These are phyloP conservation scores for Orychophragmus violaceus DNA, from an alignment of 345 rosid genomes.

Conservation along the genomic window DNA sequence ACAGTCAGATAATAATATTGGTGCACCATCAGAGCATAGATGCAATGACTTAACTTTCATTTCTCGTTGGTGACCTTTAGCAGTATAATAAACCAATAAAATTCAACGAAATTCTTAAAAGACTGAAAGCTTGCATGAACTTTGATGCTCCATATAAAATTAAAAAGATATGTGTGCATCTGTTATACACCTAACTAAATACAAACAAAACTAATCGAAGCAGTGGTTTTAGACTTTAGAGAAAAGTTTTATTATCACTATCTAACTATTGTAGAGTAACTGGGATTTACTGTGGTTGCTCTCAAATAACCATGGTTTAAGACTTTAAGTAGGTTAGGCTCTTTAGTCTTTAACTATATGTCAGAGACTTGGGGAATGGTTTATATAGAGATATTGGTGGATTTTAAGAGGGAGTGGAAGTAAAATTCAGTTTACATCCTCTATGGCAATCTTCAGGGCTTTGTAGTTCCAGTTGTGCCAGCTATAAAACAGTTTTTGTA, in stretches of 20 bases:
- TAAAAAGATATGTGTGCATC: neutral
- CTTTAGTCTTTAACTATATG: conserved; percentile 1
- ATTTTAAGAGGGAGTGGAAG: neutral
- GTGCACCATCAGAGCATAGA: conserved; percentile 8
- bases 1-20: conserved; percentile 5
- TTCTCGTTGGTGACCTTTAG: neutral
- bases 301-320: neutral
- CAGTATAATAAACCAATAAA: conserved; percentile 5
- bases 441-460: neutral
- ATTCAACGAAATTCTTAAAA: neutral
- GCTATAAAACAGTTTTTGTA: neutral
- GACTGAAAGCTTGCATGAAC: conserved; percentile 6
- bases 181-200: conserved; percentile 11
- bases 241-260: neutral
- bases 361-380: neutral
- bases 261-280: neutral
- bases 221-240: neutral
- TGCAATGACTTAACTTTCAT: neutral
- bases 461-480: neutral
- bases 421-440: neutral
- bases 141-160: conserved; percentile 8
- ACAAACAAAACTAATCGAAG: neutral
- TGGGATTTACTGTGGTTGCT: neutral
- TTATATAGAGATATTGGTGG: neutral
- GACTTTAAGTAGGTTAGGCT: conserved; percentile 1